Evolutionary conservation across 257 asterid genomes (phyloP), one percentile per base, ranked within the genome.

Genomic region (Penstemon davidsonii): DNA sequence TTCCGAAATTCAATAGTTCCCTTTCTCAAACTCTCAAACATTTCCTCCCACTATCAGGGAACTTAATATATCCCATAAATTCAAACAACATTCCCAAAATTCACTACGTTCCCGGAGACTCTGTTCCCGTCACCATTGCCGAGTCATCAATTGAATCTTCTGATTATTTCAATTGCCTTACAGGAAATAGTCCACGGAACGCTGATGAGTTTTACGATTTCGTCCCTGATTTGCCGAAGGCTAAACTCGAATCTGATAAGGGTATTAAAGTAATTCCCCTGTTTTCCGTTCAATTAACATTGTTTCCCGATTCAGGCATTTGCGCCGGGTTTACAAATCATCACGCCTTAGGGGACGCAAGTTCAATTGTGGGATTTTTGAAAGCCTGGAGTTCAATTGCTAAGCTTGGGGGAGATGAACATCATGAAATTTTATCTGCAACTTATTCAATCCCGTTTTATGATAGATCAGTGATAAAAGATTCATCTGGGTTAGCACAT

Each of bases 311-410:
- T 5, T 38, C 38, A 4, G 86, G 86, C 8, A 56, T 83, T 11
- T 80, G 81, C 63, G 44, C 81, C 45, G 91, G 88, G 7, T 38
- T 75, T 15, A 75, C 58, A 13, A 74, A 79, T 45, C 66, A 67
- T 18, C 91, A 82, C 41, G 57, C 54, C 9, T 54, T 73, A 6
- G 88, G 88, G 2, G 92, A 83, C 46, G 88, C 83, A 3, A 81
- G 84, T 38, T 70, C 82, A 8, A 77, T 81, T 10, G 73, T 74
- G 7, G 49, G 80, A 12, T 83, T 83, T 53, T 71, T 79, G 25
- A 81, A 67, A 33, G 66, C 73, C 6, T 83, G 92, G 89, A 68
- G 81, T 50, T 53, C 71, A 1, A 13, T 81, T 4, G 19, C 79
- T 11, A 75, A 47, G 54, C 76, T 67, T 38, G 83, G 74, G 3